Evolutionary conservation across 129 eudicot species (phyloP), one percentile per base, ranked within the genome.

Genomic region (Scalesia atractyloides): DNA sequence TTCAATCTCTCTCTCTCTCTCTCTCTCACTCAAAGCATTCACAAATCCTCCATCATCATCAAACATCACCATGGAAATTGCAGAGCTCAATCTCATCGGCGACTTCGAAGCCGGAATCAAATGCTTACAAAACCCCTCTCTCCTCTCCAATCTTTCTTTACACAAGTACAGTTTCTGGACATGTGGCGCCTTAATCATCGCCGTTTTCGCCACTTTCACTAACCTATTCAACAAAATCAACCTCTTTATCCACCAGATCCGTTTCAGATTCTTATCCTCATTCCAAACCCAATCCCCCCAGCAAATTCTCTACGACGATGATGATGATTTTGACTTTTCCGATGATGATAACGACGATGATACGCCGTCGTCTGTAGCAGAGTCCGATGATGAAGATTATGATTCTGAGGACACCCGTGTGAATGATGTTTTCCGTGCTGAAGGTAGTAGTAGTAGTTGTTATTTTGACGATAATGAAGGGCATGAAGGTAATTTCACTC

Each of bases 161-260:
- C 51, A 74, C 43, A 77, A 72, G 0, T 80, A 79, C 73, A 83
- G 85, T 17, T 84, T 84, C 20, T 89, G 90, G 86, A 85, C 87
- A 79, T 93, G 85, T 87, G 90, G 92, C 3, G 95, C 97, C 66
- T n/a, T 89, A 7, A 52, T 93, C 36, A 68, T 93, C 9, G 96
- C 92, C 13, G 49, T 89, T 30, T 56, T 87, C 2, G 91, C 90
- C 5, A 84, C 98, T 39, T 86, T 89, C 70, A 86, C 83, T 67
- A 84, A 73, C 79, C 7, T 89, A 58, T 66, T 85, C 24, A 82
- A 68, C 33, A 82, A 76, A 69, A 70, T 89, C 4, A 87, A 86
- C 67, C 57, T 82, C 7, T 24, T 76, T 2, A 24, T 84, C 13
- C 63, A 82, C 39, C 70, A 73, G 36, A 66, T 87, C 59, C 86